These are phyloP conservation scores for Diaporthe vaccinii DNA, from an alignment of 2,329 filamentous ascomycete species.

Conservation along the genomic window DNA sequence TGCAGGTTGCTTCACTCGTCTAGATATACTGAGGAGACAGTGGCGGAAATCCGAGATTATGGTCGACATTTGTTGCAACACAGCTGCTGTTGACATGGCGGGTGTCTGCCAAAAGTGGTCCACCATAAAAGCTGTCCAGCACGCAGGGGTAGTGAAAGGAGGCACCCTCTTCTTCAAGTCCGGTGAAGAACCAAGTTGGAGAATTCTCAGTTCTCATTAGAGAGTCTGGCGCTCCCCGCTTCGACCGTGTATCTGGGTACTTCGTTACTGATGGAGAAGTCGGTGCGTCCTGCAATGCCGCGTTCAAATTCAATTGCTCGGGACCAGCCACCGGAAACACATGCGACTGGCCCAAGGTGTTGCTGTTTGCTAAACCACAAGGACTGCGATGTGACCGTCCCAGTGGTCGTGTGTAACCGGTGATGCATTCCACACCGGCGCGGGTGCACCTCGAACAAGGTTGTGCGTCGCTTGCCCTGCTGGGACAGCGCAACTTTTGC, in stretches of 20 bases:
- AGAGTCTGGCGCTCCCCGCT: not conserved
- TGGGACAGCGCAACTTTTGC: conserved; percentile 17
- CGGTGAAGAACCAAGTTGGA: not conserved
- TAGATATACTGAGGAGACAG: not conserved
- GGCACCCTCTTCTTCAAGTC: not conserved
- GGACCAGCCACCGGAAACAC: not conserved
- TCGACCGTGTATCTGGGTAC: too few species aligned
- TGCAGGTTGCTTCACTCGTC: not conserved
- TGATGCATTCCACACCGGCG: conserved; percentile 13
- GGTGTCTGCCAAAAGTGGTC: too few species aligned
- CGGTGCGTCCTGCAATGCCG: not conserved
- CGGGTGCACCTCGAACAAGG: conserved; percentile 6
- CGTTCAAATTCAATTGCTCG: not conserved
- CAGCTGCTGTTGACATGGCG: not conserved
- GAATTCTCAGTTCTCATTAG: not conserved
- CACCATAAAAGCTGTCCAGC: not conserved
- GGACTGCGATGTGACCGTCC: not conserved
- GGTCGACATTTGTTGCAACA: not conserved
- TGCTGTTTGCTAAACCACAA: not conserved
- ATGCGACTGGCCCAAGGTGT: not conserved
- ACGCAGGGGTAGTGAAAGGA: not conserved
- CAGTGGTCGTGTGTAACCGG: conserved; percentile 7
- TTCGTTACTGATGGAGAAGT: not conserved
- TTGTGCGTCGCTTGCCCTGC: conserved; percentile 10
- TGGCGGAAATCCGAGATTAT: not conserved